Base-by-base conservation (phyloP, 2,329 filamentous ascomycete genomes). In the Neofusicoccum parvum region DNA sequence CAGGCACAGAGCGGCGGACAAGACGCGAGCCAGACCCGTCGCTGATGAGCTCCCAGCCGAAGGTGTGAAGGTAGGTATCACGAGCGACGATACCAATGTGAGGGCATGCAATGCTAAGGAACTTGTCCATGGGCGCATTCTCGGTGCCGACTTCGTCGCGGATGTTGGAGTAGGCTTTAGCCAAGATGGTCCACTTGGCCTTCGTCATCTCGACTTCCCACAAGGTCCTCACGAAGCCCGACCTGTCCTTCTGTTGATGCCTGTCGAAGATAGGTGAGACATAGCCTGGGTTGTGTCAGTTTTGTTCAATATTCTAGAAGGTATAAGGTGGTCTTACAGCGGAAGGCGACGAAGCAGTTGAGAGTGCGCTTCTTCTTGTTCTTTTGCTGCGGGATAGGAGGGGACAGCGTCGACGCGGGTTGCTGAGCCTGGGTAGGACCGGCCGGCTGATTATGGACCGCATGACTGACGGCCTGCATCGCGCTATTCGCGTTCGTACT, bases 81-180 rank as follows among this genome's bases (percentile, higher is more conserved):
- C 83, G 81, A 23, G 77, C 70, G 56, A 83, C 72, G 63, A 87
- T 76, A 27, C 79, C 78, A 72, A 86, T 81, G 62, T 80, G 73
- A 50, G 80, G 79, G 65, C 80, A 80, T 53, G 78, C 79, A 66
- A 83, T 68, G 15, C 69, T 67, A 51, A 86, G 76, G 73, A 85
- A 86, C 10, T 76, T 72, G 54, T 82, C 78, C 43, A 87, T 76
- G 50, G 81, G 76, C 27, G 83, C 79, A 37, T 80, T 76, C 23
- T 76, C 73, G 68, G 81, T 81, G 70, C 83, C 82, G 62, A 82
- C 72, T 50, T 81, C 76, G 69, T 86, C 84, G 54, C 84, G 81
- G 54, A 85, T 77, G 67, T 80, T 79, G 37, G 84, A 86, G 78
- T 85, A 87, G 17, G 84, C 82, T 70, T 85, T 85, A 54, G 83